phyloP scores from a whole-genome alignment of 306 rosid genomes.

The Citrullus amarus region DNA sequence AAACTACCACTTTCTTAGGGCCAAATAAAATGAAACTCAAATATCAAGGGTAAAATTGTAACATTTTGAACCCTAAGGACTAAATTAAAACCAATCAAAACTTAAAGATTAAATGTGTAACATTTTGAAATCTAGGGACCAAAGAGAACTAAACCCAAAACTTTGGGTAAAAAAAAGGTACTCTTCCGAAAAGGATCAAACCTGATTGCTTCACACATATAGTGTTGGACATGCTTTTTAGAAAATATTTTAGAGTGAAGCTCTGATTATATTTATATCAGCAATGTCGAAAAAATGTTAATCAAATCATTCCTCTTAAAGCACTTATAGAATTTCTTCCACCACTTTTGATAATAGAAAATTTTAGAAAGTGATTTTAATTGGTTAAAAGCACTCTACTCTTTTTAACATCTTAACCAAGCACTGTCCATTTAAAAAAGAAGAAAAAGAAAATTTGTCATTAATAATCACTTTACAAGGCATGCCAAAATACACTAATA shows the following conservation, averaged over 20 bases:
- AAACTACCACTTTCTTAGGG: too few species aligned
- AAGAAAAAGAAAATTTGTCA: background rate
- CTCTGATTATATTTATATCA: background rate
- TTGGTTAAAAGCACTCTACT: too few species aligned
- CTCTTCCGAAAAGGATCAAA: background rate
- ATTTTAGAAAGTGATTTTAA: background rate
- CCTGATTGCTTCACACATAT: background rate
- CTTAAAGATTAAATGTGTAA: too few species aligned
- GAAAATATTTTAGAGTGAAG: background rate
- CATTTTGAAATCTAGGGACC: too few species aligned
- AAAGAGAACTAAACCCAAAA: too few species aligned
- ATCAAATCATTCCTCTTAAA: background rate
- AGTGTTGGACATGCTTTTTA: background rate
- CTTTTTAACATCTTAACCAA: background rate
- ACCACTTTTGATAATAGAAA: background rate
- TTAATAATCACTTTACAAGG: background rate
- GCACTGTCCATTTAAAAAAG: background rate
- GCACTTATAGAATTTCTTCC: background rate
- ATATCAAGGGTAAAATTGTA: too few species aligned
- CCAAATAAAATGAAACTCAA: too few species aligned
- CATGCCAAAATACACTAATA: background rate
- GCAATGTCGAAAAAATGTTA: background rate
- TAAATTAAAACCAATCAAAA: too few species aligned
- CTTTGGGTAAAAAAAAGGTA: too few species aligned
- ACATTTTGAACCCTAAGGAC: too few species aligned